Evolutionary conservation across 1,284 basidiomycete species (phyloP).

Genomic region (Puccinia triticina): DNA sequence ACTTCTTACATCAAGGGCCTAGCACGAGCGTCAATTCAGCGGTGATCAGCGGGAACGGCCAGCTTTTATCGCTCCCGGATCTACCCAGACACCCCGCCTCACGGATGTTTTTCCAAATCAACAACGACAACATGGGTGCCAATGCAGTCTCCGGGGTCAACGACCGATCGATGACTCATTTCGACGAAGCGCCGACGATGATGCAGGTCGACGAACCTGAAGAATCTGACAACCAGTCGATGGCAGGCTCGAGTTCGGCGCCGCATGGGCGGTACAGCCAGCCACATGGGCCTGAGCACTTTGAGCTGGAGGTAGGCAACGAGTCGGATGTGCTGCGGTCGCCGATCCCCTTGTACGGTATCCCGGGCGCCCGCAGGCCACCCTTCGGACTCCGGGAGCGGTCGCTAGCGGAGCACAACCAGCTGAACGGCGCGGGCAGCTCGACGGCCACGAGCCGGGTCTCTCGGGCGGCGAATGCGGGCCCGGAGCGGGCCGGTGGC

Average conservation of each 20-base stretch:
- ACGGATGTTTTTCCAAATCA: neutral
- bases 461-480: slow-evolving; percentile 5
- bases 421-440: neutral
- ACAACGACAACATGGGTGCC: neutral
- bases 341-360: slow-evolving; percentile 36
- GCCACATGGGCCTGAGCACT: neutral
- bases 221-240: slow-evolving; percentile 10
- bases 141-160: neutral
- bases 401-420: neutral
- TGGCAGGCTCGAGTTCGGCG: neutral
- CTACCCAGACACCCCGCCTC: slow-evolving; percentile 1
- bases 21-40: slow-evolving; percentile 11
- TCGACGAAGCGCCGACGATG: neutral
- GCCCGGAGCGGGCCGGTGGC: neutral
- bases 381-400: neutral
- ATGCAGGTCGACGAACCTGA: slow-evolving; percentile 4
- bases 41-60: slow-evolving; percentile 26
- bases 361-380: neutral
- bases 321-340: slow-evolving; percentile 20
- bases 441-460: neutral
- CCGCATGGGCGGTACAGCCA: neutral
- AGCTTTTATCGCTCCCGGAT: slow-evolving; percentile 30
- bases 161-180: neutral
- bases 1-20: slow-evolving; percentile 32
- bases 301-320: neutral